Conservation (phyloP, 1,284 basidiomycete species). For the Papiliotrema nemorosa region DNA sequence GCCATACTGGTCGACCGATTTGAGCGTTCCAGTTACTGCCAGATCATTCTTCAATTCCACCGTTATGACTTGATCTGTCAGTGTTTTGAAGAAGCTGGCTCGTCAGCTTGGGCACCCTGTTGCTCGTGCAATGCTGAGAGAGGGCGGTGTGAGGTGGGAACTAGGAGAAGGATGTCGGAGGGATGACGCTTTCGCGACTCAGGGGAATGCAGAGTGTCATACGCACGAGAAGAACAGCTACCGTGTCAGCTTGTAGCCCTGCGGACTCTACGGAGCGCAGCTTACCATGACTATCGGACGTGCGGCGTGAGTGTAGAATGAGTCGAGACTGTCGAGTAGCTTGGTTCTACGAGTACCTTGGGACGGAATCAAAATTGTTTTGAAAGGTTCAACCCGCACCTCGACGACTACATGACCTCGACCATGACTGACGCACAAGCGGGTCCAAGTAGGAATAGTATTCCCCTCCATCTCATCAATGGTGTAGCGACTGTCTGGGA, state of each 20-base stretch:
- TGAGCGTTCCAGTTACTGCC: slow-evolving; percentile 91
- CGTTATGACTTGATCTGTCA: slow-evolving; percentile 93
- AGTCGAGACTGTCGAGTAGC: too few species aligned
- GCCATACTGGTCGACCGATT: slow-evolving; percentile 94
- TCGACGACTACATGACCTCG: too few species aligned
- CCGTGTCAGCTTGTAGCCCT: background rate
- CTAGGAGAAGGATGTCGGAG: too few species aligned
- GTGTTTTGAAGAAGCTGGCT: slow-evolving; percentile 85
- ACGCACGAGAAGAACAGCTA: slow-evolving; percentile 2
- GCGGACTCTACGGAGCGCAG: too few species aligned
- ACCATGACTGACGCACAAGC: background rate
- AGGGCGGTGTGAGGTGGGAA: too few species aligned
- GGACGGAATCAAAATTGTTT: too few species aligned
- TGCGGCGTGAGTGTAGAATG: too few species aligned
- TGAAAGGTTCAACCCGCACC: too few species aligned
- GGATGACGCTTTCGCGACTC: too few species aligned
- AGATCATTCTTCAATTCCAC: slow-evolving; percentile 99
- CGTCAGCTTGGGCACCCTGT: background rate
- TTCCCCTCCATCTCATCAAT: slow-evolving; percentile 45
- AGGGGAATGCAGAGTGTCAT: background rate
- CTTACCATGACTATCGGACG: too few species aligned
- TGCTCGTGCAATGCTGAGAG: too few species aligned
- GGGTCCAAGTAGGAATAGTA: slow-evolving; percentile 14
- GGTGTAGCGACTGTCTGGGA: slow-evolving; percentile 50
- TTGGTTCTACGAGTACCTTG: too few species aligned